A percentile compares a stretch with the other conserved stretches of the same genome.
These are phyloP conservation scores for Mediolabrus comicus DNA, from an alignment of 108 stramenopile species.

Conservation along the genomic window DNA sequence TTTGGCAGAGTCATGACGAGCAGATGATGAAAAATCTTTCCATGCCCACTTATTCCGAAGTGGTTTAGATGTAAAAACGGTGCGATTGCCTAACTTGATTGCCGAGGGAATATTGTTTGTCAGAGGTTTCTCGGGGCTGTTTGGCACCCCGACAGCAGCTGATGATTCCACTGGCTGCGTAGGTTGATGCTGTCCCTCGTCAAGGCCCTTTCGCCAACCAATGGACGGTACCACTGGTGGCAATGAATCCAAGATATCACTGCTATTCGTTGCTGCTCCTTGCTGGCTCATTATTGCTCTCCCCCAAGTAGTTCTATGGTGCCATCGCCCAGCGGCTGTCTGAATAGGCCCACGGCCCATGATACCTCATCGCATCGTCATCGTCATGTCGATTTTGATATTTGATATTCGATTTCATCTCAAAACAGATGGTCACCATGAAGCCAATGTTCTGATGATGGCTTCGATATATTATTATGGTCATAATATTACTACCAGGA, in stretches of 20 bases:
- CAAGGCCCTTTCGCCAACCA: conserved; percentile 1
- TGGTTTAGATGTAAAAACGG: conserved; percentile 52
- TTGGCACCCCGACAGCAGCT: too few species aligned
- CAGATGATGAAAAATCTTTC: conserved; percentile 80
- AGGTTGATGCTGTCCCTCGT: not conserved
- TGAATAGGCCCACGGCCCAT: too few species aligned
- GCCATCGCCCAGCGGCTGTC: too few species aligned
- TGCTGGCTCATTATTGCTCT: not conserved
- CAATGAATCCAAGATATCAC: conserved; percentile 17
- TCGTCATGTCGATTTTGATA: too few species aligned
- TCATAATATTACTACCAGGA: too few species aligned
- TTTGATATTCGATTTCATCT: too few species aligned
- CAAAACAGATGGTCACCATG: not conserved
- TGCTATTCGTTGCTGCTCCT: not conserved
- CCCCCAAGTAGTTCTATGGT: too few species aligned
- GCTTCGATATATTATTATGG: too few species aligned
- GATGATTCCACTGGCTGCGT: conserved; percentile 4
- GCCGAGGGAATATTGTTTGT: conserved; percentile 10
- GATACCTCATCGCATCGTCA: too few species aligned
- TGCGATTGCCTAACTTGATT: conserved; percentile 66
- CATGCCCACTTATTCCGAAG: conserved; percentile 79
- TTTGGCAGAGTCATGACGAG: conserved; percentile 61
- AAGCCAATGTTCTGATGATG: not conserved
- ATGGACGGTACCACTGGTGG: conserved; percentile 70
- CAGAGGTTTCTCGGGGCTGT: not conserved